Evolutionary conservation across 1,284 basidiomycete species (phyloP).

Genomic region (Mycena sp.): DNA sequence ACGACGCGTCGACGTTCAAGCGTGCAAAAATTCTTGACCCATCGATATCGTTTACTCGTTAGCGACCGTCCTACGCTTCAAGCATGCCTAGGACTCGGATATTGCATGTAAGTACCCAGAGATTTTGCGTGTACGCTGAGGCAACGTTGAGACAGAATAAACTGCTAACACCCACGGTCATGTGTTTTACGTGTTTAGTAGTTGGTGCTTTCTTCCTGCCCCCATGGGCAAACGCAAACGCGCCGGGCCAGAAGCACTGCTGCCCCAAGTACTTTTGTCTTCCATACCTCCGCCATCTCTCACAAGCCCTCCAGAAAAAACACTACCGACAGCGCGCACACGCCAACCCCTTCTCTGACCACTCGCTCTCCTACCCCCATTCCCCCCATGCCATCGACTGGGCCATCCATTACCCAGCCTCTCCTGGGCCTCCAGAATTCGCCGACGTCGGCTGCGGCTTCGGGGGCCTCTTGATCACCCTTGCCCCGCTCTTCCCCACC

Average conservation of each 20-base stretch:
- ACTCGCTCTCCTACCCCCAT: conserved; percentile 90
- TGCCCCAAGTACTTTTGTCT: conserved; percentile 2
- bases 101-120: too few relatives aligned
- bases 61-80: too few relatives aligned
- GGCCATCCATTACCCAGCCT: conserved; percentile 86
- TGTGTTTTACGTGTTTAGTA: too few relatives aligned
- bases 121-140: neutral
- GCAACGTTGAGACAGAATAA: too few relatives aligned
- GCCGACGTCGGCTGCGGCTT: conserved; percentile 99
- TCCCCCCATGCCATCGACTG: conserved; percentile 87
- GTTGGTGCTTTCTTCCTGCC: too few relatives aligned
- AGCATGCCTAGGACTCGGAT: too few relatives aligned
- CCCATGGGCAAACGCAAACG: conserved; percentile 20
- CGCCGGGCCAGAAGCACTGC: neutral
- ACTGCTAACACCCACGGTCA: too few relatives aligned
- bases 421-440: conserved; percentile 82
- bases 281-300: neutral
- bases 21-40: too few relatives aligned
- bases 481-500: conserved; percentile 93
- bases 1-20: too few relatives aligned
- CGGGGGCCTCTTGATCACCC: conserved; percentile 90
- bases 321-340: conserved; percentile 98
- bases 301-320: conserved; percentile 73
- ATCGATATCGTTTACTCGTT: too few relatives aligned
- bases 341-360: conserved; percentile 98